A percentile compares a stretch with the other conserved stretches of the same genome.
Evolutionary conservation across 2,329 filamentous ascomycete species (phyloP).

Genomic region (Emericellopsis cladophorae): DNA sequence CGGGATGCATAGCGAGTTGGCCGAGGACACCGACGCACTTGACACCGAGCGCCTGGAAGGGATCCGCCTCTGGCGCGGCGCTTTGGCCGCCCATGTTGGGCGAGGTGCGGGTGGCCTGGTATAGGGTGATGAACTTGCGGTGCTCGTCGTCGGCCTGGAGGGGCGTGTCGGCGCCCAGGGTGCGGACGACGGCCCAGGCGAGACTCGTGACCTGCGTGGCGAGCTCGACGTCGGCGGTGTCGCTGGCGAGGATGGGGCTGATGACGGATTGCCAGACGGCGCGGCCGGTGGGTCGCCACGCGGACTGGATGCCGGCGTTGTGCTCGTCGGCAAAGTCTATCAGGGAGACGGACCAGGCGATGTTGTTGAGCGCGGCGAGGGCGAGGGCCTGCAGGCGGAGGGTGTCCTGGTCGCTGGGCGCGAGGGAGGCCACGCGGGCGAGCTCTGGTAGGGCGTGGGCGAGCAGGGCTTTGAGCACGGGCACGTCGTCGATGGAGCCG

Average conservation of each 20-base stretch:
- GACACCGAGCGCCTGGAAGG: conserved; percentile 49
- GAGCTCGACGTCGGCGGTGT: conserved; percentile 48
- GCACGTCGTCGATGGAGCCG: conserved; percentile 33
- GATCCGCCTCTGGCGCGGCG: conserved; percentile 23
- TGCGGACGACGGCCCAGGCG: conserved; percentile 51
- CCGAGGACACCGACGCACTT: conserved; percentile 57
- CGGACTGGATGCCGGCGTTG: conserved; percentile 35
- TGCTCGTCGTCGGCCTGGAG: conserved; percentile 44
- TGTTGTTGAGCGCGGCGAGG: conserved; percentile 51
- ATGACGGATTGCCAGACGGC: conserved; percentile 46
- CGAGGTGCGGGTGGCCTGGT: conserved; percentile 39
- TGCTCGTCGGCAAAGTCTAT: conserved; percentile 44
- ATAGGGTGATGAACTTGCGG: conserved; percentile 51
- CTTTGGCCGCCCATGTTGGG: conserved; percentile 7
- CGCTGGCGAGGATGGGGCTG: conserved; percentile 41
- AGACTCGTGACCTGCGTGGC: conserved; percentile 53
- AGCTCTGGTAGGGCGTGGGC: conserved; percentile 26
- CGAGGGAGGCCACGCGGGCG: conserved; percentile 30
- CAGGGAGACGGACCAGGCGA: conserved; percentile 52
- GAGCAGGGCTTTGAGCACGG: conserved; percentile 33
- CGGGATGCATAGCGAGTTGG: conserved; percentile 44
- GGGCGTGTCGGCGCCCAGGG: conserved; percentile 33
- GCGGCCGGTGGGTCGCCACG: conserved; percentile 41
- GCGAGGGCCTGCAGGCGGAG: conserved; percentile 37
- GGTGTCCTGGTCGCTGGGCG: conserved; percentile 25